Conservation (phyloP, 495 filamentous ascomycete species). For the Sabuloglossum arenarium region DNA sequence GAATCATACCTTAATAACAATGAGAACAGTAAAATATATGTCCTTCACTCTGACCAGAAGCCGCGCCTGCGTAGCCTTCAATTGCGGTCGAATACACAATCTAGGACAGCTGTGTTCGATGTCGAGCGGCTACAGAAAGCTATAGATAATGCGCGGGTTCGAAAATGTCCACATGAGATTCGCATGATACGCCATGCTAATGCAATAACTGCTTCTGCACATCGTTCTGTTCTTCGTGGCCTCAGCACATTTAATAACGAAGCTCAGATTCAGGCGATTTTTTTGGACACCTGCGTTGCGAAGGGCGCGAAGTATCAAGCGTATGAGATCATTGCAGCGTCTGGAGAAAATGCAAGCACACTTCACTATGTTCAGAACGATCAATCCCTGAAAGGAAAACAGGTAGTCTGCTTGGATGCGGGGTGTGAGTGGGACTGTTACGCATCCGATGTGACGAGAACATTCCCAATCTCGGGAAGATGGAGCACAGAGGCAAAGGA, state of each 20-base stretch:
- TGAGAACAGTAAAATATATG: constrained; percentile 8
- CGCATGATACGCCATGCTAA: constrained; percentile 60
- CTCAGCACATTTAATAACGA: constrained; percentile 49
- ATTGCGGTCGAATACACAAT: neutral
- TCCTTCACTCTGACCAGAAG: constrained; percentile 11
- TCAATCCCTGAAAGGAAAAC: constrained; percentile 38
- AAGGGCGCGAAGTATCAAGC: constrained; percentile 56
- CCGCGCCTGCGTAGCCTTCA: neutral
- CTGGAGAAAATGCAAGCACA: constrained; percentile 54
- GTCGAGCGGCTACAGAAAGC: constrained; percentile 32
- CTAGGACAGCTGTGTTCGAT: constrained; percentile 17
- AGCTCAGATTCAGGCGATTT: constrained; percentile 61
- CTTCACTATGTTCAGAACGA: constrained; percentile 78
- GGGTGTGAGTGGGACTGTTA: constrained; percentile 74
- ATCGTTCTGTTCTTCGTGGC: constrained; percentile 39
- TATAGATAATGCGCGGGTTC: constrained; percentile 48
- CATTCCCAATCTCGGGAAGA: constrained; percentile 47
- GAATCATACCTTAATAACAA: constrained; percentile 6
- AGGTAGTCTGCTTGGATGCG: constrained; percentile 67
- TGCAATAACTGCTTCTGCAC: constrained; percentile 49
- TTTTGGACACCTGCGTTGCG: constrained; percentile 45
- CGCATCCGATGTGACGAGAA: constrained; percentile 77
- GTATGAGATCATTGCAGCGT: constrained; percentile 70
- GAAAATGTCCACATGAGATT: constrained; percentile 70
- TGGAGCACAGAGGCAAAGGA: constrained; percentile 45